Conservation (phyloP, 305 asterid genomes). For the Fraxinus albicans region DNA sequence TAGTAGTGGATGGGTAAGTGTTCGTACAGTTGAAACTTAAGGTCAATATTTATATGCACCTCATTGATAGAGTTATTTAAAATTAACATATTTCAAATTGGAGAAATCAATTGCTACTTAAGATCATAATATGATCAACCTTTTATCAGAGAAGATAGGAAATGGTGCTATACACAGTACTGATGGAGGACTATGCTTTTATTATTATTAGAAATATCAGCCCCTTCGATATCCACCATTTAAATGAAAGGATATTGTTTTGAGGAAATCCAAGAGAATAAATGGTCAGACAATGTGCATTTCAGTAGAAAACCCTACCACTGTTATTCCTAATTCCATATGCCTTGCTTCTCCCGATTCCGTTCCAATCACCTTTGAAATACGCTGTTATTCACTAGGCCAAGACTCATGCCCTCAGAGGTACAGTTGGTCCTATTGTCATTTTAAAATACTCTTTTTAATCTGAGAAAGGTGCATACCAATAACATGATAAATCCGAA, state of each 20-base stretch:
- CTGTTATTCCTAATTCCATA: background rate
- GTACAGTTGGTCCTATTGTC: background rate
- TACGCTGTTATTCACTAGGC: background rate
- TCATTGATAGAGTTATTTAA: background rate
- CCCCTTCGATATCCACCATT: background rate
- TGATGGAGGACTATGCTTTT: background rate
- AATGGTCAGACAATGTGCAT: background rate
- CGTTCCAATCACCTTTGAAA: background rate
- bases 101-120: background rate
- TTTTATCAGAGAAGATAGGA: background rate
- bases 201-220: background rate
- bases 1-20: background rate
- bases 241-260: background rate
- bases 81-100: background rate
- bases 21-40: background rate
- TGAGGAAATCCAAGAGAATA: background rate
- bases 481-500: background rate
- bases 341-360: background rate
- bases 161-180: background rate
- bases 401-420: background rate
- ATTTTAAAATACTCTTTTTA: background rate
- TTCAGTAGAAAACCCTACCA: background rate
- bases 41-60: slow-evolving; percentile 20
- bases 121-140: background rate
- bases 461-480: background rate